Base-by-base conservation (phyloP, 2,329 filamentous ascomycete genomes). In the Orbilia oligospora region DNA sequence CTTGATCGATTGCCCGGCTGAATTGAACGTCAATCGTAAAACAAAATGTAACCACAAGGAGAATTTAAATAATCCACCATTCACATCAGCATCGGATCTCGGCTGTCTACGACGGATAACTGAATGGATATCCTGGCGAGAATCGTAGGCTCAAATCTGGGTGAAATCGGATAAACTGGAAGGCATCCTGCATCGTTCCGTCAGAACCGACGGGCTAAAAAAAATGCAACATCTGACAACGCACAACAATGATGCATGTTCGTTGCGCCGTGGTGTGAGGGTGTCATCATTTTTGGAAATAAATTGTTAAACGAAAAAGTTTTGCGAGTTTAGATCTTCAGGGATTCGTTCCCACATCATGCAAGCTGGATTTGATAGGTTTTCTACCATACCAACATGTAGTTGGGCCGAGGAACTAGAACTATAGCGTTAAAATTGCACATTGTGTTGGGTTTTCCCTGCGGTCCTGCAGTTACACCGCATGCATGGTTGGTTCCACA, bases 81-180 rank as follows among this genome's bases (percentile, higher is more conserved):
- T 58, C 51, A 55, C 49, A 67, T 46, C 18, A 27, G 9, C 33
- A 27, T 61, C 61, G 70, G 63, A 65, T 58, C 51, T 67, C 51
- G 61, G 61, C 33, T 72, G 48, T 58, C 61, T 20, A 20, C 36
- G 16, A 53, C 69, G 58, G 58, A 30, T 65, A 58, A 27, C 69
- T 30, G 48, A 27, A 61, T 41, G 36, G 36, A 24, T 16, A 22
- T 10, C 55, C 55, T 61, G 56, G 36, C 56, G 33, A 61, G 12
- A 20, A 24, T 24, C n/a, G 56, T 44, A 61, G 30, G 53, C 55
- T 63, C 27, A 71, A 71, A 20, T 41, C n/a, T 67, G 70, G 70
- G 33, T 67, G 70, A 73, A 61, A 66, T 27, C 70, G 70, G 70
- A 67, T 73, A 73, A 73, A 72, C 69, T 72, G 69, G 33, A 58